Evolutionary conservation across 805 yeast genomes (phyloP).

Genomic region (Saccharomycopsis lassenensis): DNA sequence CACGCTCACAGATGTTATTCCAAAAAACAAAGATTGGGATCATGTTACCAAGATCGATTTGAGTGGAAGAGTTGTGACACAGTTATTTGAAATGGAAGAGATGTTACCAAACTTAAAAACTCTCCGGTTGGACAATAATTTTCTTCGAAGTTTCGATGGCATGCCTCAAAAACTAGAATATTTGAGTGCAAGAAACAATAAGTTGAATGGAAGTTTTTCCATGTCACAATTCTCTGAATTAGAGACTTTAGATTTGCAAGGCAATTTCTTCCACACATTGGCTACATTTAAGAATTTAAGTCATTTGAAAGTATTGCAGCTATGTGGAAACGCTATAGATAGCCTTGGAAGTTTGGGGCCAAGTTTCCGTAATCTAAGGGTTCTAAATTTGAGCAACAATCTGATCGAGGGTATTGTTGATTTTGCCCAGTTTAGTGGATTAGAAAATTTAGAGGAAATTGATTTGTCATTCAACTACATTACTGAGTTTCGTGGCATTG

Average conservation of each 20-base stretch:
- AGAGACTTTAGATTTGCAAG: constrained; percentile 27
- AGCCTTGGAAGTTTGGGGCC: constrained; percentile 24
- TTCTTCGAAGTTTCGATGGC: constrained; percentile 30
- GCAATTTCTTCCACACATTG: constrained; percentile 25
- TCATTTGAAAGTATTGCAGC: constrained; percentile 28
- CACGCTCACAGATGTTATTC: constrained; percentile 30
- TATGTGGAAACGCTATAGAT: constrained; percentile 16
- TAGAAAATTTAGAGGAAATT: constrained; percentile 21
- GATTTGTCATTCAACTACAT: constrained; percentile 27
- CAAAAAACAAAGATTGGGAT: constrained; percentile 32
- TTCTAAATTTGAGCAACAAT: constrained; percentile 20
- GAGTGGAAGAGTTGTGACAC: constrained; percentile 25
- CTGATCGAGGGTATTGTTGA: constrained; percentile 23
- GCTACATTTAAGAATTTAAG: constrained; percentile 26
- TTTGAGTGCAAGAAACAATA: constrained; percentile 26
- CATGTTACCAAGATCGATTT: constrained; percentile 26
- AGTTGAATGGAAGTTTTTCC: constrained; percentile 25
- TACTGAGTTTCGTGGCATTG: constrained; percentile 26
- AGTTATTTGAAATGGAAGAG: constrained; percentile 30
- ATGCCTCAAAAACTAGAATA: constrained; percentile 27
- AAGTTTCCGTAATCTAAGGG: constrained; percentile 24
- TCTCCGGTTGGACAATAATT: constrained; percentile 31
- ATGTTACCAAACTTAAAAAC: constrained; percentile 31
- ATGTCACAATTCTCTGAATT: constrained; percentile 20
- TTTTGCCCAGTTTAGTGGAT: constrained; percentile 23